A percentile compares a stretch with the other conserved stretches of the same genome.
These are phyloP conservation scores for Fistulinella prunicolor DNA, from an alignment of 768 basidiomycete species.

Conservation along the genomic window DNA sequence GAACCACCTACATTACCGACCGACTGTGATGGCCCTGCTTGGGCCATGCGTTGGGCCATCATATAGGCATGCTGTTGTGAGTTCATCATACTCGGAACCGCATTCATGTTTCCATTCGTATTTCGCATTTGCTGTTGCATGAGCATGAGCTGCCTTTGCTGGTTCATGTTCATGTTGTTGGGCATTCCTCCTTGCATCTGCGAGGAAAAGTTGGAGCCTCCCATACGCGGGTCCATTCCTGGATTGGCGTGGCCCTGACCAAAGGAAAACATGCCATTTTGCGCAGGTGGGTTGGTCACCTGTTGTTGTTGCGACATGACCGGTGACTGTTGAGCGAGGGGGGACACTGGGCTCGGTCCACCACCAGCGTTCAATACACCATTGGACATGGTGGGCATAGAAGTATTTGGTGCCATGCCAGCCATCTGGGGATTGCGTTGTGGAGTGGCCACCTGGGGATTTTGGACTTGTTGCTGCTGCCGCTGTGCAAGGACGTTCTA, in stretches of 20 bases:
- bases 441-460: constrained; percentile 18
- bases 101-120: constrained; percentile 25
- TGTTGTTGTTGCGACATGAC: constrained; percentile 29
- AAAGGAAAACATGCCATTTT: constrained; percentile 34
- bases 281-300: constrained; percentile 25
- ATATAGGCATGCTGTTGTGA: constrained; percentile 33
- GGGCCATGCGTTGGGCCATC: constrained; percentile 45
- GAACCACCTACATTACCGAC: constrained; percentile 34
- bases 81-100: constrained; percentile 31
- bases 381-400: constrained; percentile 27
- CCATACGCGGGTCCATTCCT: constrained; percentile 33
- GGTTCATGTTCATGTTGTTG: constrained; percentile 29
- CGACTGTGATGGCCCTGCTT: constrained; percentile 37
- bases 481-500: constrained; percentile 21
- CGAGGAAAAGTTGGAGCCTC: constrained; percentile 24
- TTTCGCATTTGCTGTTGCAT: constrained; percentile 37
- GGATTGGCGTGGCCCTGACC: constrained; percentile 21
- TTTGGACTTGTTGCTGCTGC: constrained; percentile 30
- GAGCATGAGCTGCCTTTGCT: constrained; percentile 47
- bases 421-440: constrained; percentile 31
- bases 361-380: constrained; percentile 21
- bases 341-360: constrained; percentile 30
- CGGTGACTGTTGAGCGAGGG: constrained; percentile 28
- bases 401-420: constrained; percentile 28
- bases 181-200: constrained; percentile 31